Percentiles rank a stretch among this genome's conserved stretches.
phyloP scores from a whole-genome alignment of 2,329 filamentous ascomycete species.

The Chaetomiaceae sp. region DNA sequence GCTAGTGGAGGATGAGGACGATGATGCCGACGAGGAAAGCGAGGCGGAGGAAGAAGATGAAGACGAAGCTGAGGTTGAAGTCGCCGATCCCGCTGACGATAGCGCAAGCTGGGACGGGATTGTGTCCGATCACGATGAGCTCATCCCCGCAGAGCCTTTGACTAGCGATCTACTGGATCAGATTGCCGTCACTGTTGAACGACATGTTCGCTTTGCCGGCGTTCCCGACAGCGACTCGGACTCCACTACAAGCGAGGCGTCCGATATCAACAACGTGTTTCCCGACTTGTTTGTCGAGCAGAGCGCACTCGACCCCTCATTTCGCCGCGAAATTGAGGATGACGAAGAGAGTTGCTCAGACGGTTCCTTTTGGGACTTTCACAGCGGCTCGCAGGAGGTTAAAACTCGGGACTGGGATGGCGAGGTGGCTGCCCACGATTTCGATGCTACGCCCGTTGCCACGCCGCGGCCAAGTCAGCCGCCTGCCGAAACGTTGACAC shows the following conservation, averaged over 20 bases:
- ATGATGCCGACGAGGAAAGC: constrained; percentile 12
- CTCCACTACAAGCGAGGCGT: constrained; percentile 53
- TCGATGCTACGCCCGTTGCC: constrained; percentile 41
- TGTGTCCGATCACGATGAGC: constrained; percentile 40
- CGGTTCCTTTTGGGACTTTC: constrained; percentile 61
- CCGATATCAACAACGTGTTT: constrained; percentile 62
- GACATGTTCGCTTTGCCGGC: constrained; percentile 71
- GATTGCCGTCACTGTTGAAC: constrained; percentile 37
- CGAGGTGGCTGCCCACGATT: constrained; percentile 36
- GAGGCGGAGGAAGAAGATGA: constrained; percentile 34
- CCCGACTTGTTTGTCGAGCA: constrained; percentile 76
- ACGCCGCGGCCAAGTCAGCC: constrained; percentile 38
- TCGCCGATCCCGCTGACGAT: constrained; percentile 50
- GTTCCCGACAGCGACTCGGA: constrained; percentile 66
- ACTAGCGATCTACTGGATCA: constrained; percentile 24
- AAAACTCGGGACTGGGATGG: constrained; percentile 38
- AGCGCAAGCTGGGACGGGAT: constrained; percentile 42
- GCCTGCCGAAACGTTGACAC: constrained; percentile 33
- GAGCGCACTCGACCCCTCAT: constrained; percentile 64
- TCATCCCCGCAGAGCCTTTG: constrained; percentile 30
- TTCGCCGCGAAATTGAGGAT: constrained; percentile 69
- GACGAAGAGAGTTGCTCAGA: constrained; percentile 57
- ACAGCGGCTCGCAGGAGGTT: constrained; percentile 41
- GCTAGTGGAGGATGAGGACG: constrained; percentile 38
- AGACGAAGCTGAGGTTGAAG: constrained; percentile 41